Conservation (phyloP, 2,329 filamentous ascomycete genomes). For the Penicillium aurantiogriseum region DNA sequence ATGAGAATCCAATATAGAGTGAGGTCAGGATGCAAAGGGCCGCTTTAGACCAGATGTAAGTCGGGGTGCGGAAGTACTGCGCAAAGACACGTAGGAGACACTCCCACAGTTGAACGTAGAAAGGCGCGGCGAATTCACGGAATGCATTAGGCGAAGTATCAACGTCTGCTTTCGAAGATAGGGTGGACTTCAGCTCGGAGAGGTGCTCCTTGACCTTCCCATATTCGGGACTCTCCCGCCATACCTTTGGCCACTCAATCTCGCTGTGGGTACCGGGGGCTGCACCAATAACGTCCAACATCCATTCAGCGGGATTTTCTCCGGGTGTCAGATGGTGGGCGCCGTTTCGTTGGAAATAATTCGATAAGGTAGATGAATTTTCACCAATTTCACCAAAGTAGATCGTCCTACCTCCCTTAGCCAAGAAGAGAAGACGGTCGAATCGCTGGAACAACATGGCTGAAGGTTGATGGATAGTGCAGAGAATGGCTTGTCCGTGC, state of each 20-base stretch:
- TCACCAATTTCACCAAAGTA: conserved; percentile 66
- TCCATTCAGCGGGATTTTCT: conserved; percentile 64
- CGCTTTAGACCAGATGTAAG: conserved; percentile 70
- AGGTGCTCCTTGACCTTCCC: background rate
- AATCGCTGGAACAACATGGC: conserved; percentile 4
- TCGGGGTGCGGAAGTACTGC: background rate
- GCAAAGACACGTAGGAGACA: background rate
- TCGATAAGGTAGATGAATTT: conserved; percentile 55
- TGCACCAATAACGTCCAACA: conserved; percentile 58
- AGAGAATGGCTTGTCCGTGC: conserved; percentile 1
- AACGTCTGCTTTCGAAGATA: conserved; percentile 48
- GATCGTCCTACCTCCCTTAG: conserved; percentile 62
- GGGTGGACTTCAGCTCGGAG: conserved; percentile 56
- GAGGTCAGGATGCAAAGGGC: conserved; percentile 60
- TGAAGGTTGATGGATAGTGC: conserved; percentile 2
- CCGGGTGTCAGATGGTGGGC: conserved; percentile 31
- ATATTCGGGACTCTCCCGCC: background rate
- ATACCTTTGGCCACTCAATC: conserved; percentile 60
- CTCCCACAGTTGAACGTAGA: background rate
- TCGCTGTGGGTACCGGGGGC: conserved; percentile 63
- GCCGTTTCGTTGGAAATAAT: conserved; percentile 64
- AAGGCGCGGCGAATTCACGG: conserved; percentile 73
- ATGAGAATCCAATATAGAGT: conserved; percentile 81
- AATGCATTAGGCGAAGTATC: background rate
- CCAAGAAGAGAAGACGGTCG: conserved; percentile 52